Evolutionary conservation across 495 filamentous ascomycete species (phyloP).

Genomic region (Penicillium samsonianum): DNA sequence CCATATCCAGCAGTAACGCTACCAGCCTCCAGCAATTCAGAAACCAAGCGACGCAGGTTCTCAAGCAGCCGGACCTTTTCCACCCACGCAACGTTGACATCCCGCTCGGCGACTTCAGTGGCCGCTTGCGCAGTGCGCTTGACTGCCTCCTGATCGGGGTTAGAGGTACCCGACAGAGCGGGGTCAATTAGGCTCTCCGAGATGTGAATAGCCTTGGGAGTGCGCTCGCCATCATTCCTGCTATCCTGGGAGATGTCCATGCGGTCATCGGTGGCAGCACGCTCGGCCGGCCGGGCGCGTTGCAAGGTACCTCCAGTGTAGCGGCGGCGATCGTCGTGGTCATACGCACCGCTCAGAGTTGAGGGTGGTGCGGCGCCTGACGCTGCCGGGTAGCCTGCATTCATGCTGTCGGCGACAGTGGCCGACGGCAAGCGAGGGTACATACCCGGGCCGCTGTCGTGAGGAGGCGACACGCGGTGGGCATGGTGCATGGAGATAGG

Average conservation of each 20-base stretch:
- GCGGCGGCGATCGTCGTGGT: slow-evolving; percentile 76
- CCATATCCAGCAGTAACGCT: slow-evolving; percentile 57
- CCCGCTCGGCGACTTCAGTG: slow-evolving; percentile 49
- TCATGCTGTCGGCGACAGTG: slow-evolving; percentile 56
- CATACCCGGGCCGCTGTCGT: slow-evolving; percentile 64
- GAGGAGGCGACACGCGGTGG: slow-evolving; percentile 63
- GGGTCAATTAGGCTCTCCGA: slow-evolving; percentile 57
- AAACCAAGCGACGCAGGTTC: slow-evolving; percentile 67
- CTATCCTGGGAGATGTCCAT: slow-evolving; percentile 61
- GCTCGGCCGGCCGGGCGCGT: slow-evolving; percentile 57
- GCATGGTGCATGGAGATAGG: slow-evolving; percentile 63
- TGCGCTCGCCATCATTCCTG: slow-evolving; percentile 41
- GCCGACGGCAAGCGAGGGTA: slow-evolving; percentile 86
- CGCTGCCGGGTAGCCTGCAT: slow-evolving; percentile 58
- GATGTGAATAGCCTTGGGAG: slow-evolving; percentile 44
- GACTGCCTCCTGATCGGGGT: slow-evolving; percentile 44
- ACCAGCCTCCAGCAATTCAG: slow-evolving; percentile 60
- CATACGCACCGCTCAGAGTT: slow-evolving; percentile 79
- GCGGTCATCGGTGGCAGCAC: slow-evolving; percentile 34
- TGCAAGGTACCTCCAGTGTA: slow-evolving; percentile 88
- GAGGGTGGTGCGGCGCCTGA: slow-evolving; percentile 71
- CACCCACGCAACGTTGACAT: slow-evolving; percentile 72
- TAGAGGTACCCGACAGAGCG: slow-evolving; percentile 41
- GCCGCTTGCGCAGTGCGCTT: slow-evolving; percentile 48
- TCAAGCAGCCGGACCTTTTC: slow-evolving; percentile 82